Conservation (phyloP, 148 eudicot species). For the Arbutus unedo region DNA sequence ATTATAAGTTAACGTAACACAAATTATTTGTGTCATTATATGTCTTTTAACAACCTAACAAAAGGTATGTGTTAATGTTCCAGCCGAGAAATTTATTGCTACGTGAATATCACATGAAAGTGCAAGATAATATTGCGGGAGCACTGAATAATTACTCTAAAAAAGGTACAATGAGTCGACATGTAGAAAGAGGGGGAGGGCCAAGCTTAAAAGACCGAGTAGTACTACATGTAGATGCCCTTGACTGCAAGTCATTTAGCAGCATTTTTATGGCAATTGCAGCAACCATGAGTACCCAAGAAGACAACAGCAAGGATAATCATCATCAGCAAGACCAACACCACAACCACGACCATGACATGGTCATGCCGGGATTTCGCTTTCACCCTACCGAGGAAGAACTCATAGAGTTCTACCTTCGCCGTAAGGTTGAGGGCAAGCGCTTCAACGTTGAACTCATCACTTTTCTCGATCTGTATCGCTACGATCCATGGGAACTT, state of each 20-base stretch:
- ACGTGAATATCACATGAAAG: no score
- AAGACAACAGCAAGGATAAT: conserved; percentile 20
- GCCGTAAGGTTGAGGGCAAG: conserved; percentile 96
- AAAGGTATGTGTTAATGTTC: no score
- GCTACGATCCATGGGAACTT: conserved; percentile 96
- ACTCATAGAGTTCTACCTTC: conserved; percentile 90
- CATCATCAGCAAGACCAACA: conserved; percentile 27
- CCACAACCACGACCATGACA: conserved; percentile 51
- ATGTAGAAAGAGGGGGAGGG: conserved; percentile 10
- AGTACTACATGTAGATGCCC: neutral
- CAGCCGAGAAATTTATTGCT: no score
- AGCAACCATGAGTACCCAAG: conserved; percentile 51
- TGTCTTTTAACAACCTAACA: no score
- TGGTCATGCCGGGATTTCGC: conserved; percentile 94
- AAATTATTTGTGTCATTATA: no score
- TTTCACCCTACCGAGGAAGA: conserved; percentile 95
- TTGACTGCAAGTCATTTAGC: neutral
- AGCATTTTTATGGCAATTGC: conserved; percentile 67
- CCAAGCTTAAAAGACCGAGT: neutral
- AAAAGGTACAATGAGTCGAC: neutral
- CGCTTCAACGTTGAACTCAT: conserved; percentile 90
- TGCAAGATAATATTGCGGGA: no score
- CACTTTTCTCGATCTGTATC: conserved; percentile 90
- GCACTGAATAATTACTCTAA: neutral
- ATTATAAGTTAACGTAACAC: no score